Percentiles rank a stretch among this genome's conserved stretches.
Evolutionary conservation across 176 grass and related monocot species (phyloP).

Genomic region (Zizania latifolia): DNA sequence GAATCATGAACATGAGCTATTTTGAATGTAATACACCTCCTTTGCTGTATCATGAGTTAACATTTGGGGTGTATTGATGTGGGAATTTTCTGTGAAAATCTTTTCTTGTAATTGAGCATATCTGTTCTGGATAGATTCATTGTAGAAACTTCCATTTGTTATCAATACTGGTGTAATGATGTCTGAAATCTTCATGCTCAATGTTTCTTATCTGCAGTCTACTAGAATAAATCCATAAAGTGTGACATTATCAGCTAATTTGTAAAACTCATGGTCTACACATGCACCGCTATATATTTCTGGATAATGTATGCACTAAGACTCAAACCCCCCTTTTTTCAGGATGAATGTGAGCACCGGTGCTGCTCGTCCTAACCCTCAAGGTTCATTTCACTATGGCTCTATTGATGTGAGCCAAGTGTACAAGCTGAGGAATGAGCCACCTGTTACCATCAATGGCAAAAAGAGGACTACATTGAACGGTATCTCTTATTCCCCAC

Average conservation of each 20-base stretch:
- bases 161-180: too few relatives aligned
- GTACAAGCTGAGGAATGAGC: constrained; percentile 70
- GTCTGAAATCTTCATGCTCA: too few relatives aligned
- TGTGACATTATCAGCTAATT: not conserved
- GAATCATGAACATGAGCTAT: too few relatives aligned
- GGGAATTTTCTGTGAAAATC: too few relatives aligned
- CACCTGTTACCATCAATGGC: constrained; percentile 57
- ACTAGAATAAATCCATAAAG: not conserved
- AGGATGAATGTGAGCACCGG: constrained; percentile 84
- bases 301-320: not conserved
- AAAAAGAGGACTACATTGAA: constrained; percentile 70
- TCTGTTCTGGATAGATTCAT: too few relatives aligned
- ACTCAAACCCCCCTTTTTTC: not conserved
- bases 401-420: constrained; percentile 81
- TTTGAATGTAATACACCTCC: too few relatives aligned
- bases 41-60: too few relatives aligned
- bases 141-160: too few relatives aligned
- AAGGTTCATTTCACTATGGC: constrained; percentile 93
- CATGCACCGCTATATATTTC: not conserved
- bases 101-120: too few relatives aligned
- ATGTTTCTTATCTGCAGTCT: too few relatives aligned
- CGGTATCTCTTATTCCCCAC: constrained; percentile 66
- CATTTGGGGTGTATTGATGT: too few relatives aligned
- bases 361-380: constrained; percentile 92
- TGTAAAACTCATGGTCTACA: not conserved